These are phyloP conservation scores for Scalesia atractyloides DNA, from an alignment of 129 eudicot species.

Conservation along the genomic window DNA sequence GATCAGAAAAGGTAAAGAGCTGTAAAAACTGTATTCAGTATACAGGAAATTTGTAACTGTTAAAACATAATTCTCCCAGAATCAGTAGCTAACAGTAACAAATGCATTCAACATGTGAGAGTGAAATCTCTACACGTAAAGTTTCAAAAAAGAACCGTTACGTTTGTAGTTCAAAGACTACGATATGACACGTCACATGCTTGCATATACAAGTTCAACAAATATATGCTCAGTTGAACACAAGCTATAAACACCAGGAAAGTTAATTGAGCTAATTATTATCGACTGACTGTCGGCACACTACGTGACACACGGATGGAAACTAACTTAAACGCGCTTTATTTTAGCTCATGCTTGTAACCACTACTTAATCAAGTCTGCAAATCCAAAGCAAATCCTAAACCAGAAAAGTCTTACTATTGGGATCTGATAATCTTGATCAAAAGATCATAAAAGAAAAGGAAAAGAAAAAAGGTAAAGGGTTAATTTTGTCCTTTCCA, in stretches of 20 bases:
- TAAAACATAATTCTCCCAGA: constrained; percentile 1
- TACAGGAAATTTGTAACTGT: background rate
- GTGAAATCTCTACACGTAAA: background rate
- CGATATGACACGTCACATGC: background rate
- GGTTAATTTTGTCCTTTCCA: constrained; percentile 37
- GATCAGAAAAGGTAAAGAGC: background rate
- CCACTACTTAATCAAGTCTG: background rate
- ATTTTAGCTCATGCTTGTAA: background rate
- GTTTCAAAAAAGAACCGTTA: background rate
- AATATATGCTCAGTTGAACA: background rate
- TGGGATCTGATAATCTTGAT: constrained; percentile 18
- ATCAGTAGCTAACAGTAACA: constrained; percentile 3
- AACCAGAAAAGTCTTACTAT: constrained; percentile 14
- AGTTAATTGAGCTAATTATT: background rate
- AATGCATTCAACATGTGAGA: background rate
- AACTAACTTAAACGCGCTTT: background rate
- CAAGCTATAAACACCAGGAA: background rate
- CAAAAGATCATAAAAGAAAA: background rate
- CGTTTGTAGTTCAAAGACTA: constrained; percentile 7
- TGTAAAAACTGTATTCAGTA: background rate
- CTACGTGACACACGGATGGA: background rate
- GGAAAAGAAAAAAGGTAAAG: constrained; percentile 19
- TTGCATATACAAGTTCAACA: constrained; percentile 3
- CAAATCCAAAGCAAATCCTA: background rate
- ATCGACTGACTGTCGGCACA: background rate